A percentile compares a stretch with the other conserved stretches of the same genome.
phyloP scores from a whole-genome alignment of 2,329 filamentous ascomycete genomes.

The Stagonosporopsis cucurbitacearum region DNA sequence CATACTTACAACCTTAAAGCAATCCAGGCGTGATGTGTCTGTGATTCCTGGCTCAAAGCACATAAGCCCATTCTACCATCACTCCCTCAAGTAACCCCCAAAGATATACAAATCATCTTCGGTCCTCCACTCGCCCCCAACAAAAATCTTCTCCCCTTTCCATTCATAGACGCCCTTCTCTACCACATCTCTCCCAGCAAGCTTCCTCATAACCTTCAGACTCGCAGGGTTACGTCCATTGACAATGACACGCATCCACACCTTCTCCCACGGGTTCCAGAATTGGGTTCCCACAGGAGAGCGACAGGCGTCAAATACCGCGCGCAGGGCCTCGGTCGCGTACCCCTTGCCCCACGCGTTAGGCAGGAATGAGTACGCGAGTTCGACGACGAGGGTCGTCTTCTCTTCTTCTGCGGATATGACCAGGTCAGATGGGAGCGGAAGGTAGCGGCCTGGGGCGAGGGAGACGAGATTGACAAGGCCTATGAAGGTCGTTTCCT shows the following conservation, averaged over 20 bases:
- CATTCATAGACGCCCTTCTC: slow-evolving; percentile 36
- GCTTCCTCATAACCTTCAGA: slow-evolving; percentile 41
- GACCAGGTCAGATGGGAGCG: slow-evolving; percentile 7
- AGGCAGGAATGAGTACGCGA: slow-evolving; percentile 33
- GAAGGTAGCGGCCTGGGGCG: slow-evolving; percentile 5
- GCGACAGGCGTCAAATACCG: slow-evolving; percentile 27
- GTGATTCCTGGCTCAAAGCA: neutral
- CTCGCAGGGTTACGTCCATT: slow-evolving; percentile 41
- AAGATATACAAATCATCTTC: slow-evolving; percentile 34
- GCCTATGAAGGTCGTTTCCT: slow-evolving; percentile 29
- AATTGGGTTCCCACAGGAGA: slow-evolving; percentile 13
- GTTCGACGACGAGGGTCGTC: slow-evolving; percentile 27
- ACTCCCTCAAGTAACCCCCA: slow-evolving; percentile 16
- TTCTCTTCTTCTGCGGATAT: neutral
- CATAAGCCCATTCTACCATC: too few relatives aligned
- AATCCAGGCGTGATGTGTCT: neutral
- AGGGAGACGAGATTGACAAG: slow-evolving; percentile 28
- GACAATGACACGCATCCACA: slow-evolving; percentile 43
- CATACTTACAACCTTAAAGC: neutral
- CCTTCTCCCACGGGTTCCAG: slow-evolving; percentile 34
- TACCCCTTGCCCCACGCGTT: slow-evolving; percentile 31
- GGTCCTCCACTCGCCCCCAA: slow-evolving; percentile 36
- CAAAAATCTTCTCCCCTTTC: slow-evolving; percentile 28
- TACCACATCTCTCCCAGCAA: slow-evolving; percentile 23
- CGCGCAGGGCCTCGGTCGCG: slow-evolving; percentile 30